Evolutionary conservation across 257 asterid species (phyloP).

Genomic region (Solanum lycopersicoides): DNA sequence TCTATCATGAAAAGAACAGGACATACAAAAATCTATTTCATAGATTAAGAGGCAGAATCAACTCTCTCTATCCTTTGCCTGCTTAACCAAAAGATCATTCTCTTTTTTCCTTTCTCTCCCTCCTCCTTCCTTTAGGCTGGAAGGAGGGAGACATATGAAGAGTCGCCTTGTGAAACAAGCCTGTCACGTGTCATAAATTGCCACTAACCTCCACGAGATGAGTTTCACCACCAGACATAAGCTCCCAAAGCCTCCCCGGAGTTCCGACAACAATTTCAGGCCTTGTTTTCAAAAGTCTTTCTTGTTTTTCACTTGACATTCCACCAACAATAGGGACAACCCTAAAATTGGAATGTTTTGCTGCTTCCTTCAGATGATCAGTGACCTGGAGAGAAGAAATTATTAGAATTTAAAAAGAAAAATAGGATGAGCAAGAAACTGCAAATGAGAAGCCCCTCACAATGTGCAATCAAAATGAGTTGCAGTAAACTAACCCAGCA

Average conservation of each 20-base stretch:
- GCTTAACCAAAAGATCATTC: not conserved
- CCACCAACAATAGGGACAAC: conserved; percentile 97
- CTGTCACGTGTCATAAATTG: not conserved
- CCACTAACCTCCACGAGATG: conserved; percentile 83
- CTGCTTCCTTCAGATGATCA: conserved; percentile 76
- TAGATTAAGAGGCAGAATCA: not conserved
- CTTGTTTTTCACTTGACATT: conserved; percentile 89
- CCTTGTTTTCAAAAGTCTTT: conserved; percentile 71
- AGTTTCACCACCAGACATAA: conserved; percentile 78
- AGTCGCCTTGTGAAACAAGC: not conserved
- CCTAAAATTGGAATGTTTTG: conserved; percentile 42
- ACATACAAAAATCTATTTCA: not conserved
- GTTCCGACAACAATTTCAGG: conserved; percentile 99
- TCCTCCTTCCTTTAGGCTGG: not conserved
- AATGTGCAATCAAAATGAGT: not conserved
- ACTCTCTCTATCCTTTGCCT: not conserved
- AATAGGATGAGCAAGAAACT: not conserved
- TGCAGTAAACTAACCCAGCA: not conserved
- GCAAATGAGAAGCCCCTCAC: not conserved
- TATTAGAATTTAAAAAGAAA: not conserved
- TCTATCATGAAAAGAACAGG: not conserved
- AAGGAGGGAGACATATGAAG: not conserved
- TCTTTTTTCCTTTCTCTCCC: not conserved
- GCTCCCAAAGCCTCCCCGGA: conserved; percentile 98
- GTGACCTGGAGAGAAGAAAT: conserved; percentile 44